These are phyloP conservation scores for Sarcodon sp. DNA, from an alignment of 768 basidiomycete species.

Conservation along the genomic window DNA sequence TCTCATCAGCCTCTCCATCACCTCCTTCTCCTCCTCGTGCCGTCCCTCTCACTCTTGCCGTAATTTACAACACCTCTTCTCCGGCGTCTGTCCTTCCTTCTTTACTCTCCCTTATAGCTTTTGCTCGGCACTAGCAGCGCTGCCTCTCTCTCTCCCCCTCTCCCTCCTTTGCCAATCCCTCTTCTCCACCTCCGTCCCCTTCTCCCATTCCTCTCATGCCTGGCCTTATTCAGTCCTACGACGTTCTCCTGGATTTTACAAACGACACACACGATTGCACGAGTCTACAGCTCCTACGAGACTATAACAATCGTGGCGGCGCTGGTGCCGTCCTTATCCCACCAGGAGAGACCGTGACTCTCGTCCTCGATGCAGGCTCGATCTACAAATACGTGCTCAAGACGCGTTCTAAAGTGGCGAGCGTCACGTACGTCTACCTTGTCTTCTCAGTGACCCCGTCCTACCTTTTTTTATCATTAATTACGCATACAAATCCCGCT, in stretches of 20 bases:
- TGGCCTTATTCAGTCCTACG: slow-evolving; percentile 42
- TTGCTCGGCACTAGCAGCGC: neutral
- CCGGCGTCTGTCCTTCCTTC: neutral
- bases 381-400: slow-evolving; percentile 62
- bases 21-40: slow-evolving; percentile 8
- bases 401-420: slow-evolving; percentile 48
- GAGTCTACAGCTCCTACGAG: slow-evolving; percentile 49
- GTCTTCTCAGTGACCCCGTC: neutral
- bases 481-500: neutral
- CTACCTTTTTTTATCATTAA: slow-evolving; percentile 1
- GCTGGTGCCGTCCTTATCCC: slow-evolving; percentile 38
- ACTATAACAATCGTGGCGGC: slow-evolving; percentile 45
- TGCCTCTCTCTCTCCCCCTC: slow-evolving; percentile 5
- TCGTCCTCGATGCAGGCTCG: slow-evolving; percentile 50
- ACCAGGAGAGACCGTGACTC: slow-evolving; percentile 50
- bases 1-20: slow-evolving; percentile 9
- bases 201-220: slow-evolving; percentile 32
- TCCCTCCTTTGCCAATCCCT: slow-evolving; percentile 7
- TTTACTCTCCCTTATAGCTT: slow-evolving; percentile 1
- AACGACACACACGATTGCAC: slow-evolving; percentile 57
- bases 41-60: no score
- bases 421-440: slow-evolving; percentile 45
- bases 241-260: slow-evolving; percentile 54
- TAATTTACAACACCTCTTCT: no score
- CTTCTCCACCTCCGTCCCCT: slow-evolving; percentile 1